Conservation (phyloP, 1,139 yeast species). For the Suhomyces terraborum region DNA sequence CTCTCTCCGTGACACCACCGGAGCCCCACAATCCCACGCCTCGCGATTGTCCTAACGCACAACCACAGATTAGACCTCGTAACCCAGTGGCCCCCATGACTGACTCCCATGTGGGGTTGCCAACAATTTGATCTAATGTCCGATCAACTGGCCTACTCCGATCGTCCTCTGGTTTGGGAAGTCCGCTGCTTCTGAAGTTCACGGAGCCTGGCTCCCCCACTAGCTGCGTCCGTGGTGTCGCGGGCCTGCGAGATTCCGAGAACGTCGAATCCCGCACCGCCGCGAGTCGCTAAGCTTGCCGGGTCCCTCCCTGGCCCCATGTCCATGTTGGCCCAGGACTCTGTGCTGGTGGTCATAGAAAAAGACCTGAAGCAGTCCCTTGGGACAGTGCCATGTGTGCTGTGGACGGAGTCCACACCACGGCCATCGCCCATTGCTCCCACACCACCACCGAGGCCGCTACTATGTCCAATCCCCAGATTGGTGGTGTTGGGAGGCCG, state of each 20-base stretch:
- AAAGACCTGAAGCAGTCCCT: too few species aligned
- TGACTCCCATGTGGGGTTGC: conserved; percentile 7
- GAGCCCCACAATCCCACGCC: background rate
- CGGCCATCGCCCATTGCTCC: background rate
- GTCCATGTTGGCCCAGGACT: too few species aligned
- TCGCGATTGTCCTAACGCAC: background rate
- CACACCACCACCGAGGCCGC: too few species aligned
- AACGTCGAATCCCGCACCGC: too few species aligned
- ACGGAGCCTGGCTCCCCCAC: too few species aligned
- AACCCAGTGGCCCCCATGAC: background rate
- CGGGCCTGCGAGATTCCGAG: too few species aligned
- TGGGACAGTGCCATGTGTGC: too few species aligned
- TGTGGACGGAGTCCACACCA: too few species aligned
- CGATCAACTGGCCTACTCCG: conserved; percentile 10
- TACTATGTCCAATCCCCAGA: background rate
- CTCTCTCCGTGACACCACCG: too few species aligned
- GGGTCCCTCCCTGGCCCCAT: too few species aligned
- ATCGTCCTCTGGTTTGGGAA: conserved; percentile 3
- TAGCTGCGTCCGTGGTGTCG: background rate
- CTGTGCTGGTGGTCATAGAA: too few species aligned
- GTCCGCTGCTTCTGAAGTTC: conserved; percentile 5
- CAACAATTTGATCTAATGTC: conserved; percentile 11
- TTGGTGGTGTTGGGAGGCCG: background rate
- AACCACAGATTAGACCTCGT: conserved; percentile 7
- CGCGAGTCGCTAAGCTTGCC: too few species aligned